A percentile compares a stretch with the other conserved stretches of the same genome.
These are phyloP conservation scores for Nidularia pulvinata DNA, from an alignment of 768 basidiomycete species.

Conservation along the genomic window DNA sequence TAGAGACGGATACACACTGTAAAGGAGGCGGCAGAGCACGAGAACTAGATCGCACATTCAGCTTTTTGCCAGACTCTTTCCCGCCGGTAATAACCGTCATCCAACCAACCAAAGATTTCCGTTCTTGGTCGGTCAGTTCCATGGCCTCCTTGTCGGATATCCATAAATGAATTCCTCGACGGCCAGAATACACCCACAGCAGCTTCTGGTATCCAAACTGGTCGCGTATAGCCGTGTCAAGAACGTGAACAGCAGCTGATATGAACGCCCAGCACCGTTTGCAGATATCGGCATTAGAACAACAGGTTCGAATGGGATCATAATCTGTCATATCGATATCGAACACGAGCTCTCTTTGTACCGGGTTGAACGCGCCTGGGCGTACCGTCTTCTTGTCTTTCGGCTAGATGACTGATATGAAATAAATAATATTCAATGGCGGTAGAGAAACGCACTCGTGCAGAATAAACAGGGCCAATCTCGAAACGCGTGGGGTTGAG, in stretches of 20 bases:
- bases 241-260: slow-evolving; percentile 84
- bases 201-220: slow-evolving; percentile 92
- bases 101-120: slow-evolving; percentile 85
- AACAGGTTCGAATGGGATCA: slow-evolving; percentile 94
- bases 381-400: slow-evolving; percentile 83
- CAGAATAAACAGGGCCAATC: slow-evolving; percentile 93
- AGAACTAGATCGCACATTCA: slow-evolving; percentile 60
- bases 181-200: slow-evolving; percentile 98
- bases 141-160: slow-evolving; percentile 89
- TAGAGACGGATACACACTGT: slow-evolving; percentile 40
- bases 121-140: slow-evolving; percentile 88
- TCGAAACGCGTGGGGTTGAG: slow-evolving; percentile 94
- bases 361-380: slow-evolving; percentile 68
- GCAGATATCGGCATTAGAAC: slow-evolving; percentile 90
- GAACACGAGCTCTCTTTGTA: slow-evolving; percentile 92
- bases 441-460: slow-evolving; percentile 54
- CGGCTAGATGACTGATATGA: slow-evolving; percentile 50
- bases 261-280: slow-evolving; percentile 95
- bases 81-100: slow-evolving; percentile 83
- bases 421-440: background rate
- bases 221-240: slow-evolving; percentile 77
- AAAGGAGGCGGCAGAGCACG: slow-evolving; percentile 72
- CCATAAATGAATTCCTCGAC: slow-evolving; percentile 99
- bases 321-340: slow-evolving; percentile 99
- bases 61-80: slow-evolving; percentile 79